Percentiles rank a stretch among this genome's conserved stretches.
These are phyloP conservation scores for Aspergillus sp. DNA, from an alignment of 2,329 filamentous ascomycete species.

Conservation along the genomic window DNA sequence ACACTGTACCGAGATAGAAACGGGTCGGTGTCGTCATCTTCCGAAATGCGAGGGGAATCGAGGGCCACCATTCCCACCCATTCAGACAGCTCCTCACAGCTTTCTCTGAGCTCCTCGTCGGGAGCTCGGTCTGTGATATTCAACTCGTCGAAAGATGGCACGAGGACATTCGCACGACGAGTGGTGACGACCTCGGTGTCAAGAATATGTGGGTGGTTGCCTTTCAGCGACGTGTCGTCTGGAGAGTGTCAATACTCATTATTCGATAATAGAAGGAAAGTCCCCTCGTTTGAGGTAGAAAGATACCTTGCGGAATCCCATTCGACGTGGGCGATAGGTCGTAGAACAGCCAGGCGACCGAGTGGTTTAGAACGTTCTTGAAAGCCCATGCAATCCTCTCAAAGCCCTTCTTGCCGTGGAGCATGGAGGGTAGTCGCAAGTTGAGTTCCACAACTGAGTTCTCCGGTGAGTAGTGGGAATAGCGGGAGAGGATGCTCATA, in stretches of 20 bases:
- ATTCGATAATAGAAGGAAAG: neutral
- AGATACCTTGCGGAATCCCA: slow-evolving; percentile 42
- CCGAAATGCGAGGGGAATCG: slow-evolving; percentile 36
- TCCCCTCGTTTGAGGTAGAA: neutral
- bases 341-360: slow-evolving; percentile 74
- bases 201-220: slow-evolving; percentile 37
- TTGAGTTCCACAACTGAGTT: slow-evolving; percentile 70
- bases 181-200: slow-evolving; percentile 24
- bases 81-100: slow-evolving; percentile 56
- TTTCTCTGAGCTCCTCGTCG: slow-evolving; percentile 57
- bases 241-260: slow-evolving; percentile 1
- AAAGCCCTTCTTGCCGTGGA: slow-evolving; percentile 79
- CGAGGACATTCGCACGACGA: slow-evolving; percentile 24
- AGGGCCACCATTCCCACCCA: slow-evolving; percentile 60
- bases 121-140: slow-evolving; percentile 26
- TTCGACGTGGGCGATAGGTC: slow-evolving; percentile 46
- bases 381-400: slow-evolving; percentile 75
- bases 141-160: slow-evolving; percentile 30
- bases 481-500: neutral
- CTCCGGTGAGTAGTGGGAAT: slow-evolving; percentile 12
- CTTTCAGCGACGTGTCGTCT: slow-evolving; percentile 33
- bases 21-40: slow-evolving; percentile 39
- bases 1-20: slow-evolving; percentile 44
- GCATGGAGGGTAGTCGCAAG: slow-evolving; percentile 70
- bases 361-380: slow-evolving; percentile 68